phyloP scores from a whole-genome alignment of 2,329 filamentous ascomycete species.

The Trichoderma citrinoviride region DNA sequence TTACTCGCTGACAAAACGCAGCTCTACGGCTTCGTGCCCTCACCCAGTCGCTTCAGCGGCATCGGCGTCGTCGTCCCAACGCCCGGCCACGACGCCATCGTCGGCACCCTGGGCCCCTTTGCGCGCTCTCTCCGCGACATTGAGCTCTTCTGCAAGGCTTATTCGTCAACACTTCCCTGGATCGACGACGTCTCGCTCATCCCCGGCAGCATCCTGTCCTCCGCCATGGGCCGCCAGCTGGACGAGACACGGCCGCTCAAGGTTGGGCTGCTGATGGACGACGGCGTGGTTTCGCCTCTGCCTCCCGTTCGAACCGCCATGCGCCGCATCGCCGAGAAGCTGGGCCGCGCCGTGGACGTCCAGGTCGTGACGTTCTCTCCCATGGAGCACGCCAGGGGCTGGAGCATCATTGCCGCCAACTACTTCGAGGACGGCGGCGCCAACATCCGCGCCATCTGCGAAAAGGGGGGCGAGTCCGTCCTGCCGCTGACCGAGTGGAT shows the following conservation, averaged over 20 bases:
- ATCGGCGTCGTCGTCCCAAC: slow-evolving; percentile 91
- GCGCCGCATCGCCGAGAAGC: slow-evolving; percentile 95
- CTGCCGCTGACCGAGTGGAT: slow-evolving; percentile 18
- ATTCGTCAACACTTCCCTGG: slow-evolving; percentile 59
- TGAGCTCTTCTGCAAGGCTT: slow-evolving; percentile 32
- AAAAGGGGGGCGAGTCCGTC: slow-evolving; percentile 78
- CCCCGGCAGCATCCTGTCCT: slow-evolving; percentile 47
- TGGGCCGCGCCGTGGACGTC: slow-evolving; percentile 81
- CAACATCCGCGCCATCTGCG: slow-evolving; percentile 65
- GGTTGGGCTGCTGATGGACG: slow-evolving; percentile 94
- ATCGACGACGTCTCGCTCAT: slow-evolving; percentile 93
- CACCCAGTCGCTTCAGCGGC: slow-evolving; percentile 74
- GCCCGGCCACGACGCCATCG: slow-evolving; percentile 84
- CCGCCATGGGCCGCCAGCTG: slow-evolving; percentile 7
- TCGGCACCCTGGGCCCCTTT: slow-evolving; percentile 64
- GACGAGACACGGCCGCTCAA: slow-evolving; percentile 60
- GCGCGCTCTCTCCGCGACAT: slow-evolving; percentile 14
- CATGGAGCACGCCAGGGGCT: slow-evolving; percentile 61
- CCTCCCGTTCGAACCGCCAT: slow-evolving; percentile 82
- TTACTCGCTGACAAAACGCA: not conserved
- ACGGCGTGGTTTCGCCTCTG: slow-evolving; percentile 81
- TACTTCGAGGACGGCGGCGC: slow-evolving; percentile 85
- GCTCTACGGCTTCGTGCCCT: slow-evolving; percentile 50
- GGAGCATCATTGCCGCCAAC: slow-evolving; percentile 95
- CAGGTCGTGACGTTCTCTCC: slow-evolving; percentile 63